phyloP scores from a whole-genome alignment of 164 flowering plant species.

The Umbellularia californica region DNA sequence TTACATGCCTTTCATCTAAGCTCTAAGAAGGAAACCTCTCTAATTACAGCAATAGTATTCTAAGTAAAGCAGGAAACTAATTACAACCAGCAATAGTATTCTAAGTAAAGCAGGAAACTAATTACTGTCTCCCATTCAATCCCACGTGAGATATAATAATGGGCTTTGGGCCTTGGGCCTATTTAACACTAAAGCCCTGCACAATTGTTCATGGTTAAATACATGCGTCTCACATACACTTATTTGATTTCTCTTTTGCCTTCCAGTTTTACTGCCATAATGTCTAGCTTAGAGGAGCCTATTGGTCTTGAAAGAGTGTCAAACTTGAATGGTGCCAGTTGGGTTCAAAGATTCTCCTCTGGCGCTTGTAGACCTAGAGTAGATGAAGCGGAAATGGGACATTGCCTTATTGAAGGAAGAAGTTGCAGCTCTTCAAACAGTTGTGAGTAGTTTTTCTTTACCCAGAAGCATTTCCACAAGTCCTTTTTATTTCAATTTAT shows the following conservation, averaged over 20 bases:
- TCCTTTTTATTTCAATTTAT: too few relatives aligned
- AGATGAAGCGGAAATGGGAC: slow-evolving; percentile 70
- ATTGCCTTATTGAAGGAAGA: slow-evolving; percentile 76
- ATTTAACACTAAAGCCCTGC: not conserved
- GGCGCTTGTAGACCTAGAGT: slow-evolving; percentile 64
- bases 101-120: too few relatives aligned
- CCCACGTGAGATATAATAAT: too few relatives aligned
- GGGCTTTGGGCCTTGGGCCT: too few relatives aligned
- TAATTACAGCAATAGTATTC: too few relatives aligned
- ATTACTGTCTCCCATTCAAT: too few relatives aligned
- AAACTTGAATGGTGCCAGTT: slow-evolving; percentile 58
- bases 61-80: too few relatives aligned
- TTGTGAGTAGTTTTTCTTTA: slow-evolving; percentile 34
- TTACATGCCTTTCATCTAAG: too few relatives aligned
- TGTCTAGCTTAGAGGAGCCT: slow-evolving; percentile 96
- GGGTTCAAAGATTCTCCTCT: slow-evolving; percentile 64
- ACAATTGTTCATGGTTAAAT: slow-evolving; percentile 17
- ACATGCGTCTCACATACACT: slow-evolving; percentile 21
- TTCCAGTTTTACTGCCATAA: slow-evolving; percentile 25
- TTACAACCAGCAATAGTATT: too few relatives aligned
- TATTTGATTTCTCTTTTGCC: slow-evolving; percentile 22
- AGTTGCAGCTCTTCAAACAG: slow-evolving; percentile 77
- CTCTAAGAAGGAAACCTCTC: too few relatives aligned
- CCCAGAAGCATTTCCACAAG: not conserved
- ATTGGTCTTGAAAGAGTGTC: slow-evolving; percentile 72